Conservation (phyloP, 768 basidiomycete species). For the Lactarius vividus region DNA sequence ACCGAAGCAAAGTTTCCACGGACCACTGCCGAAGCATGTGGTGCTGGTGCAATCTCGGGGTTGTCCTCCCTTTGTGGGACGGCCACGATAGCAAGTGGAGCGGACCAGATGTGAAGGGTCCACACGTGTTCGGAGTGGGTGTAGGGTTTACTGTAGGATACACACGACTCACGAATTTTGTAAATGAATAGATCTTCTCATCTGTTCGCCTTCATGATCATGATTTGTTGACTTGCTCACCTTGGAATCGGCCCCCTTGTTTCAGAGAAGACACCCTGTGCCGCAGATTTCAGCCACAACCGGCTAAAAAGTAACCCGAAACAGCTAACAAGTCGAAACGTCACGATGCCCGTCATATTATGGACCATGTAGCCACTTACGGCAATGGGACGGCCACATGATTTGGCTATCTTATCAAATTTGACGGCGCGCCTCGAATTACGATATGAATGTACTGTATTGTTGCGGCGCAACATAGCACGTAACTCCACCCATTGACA, state of each 20-base stretch:
- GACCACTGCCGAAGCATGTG: neutral
- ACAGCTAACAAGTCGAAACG: neutral
- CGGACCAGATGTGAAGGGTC: neutral
- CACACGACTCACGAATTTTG: neutral
- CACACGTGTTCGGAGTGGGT: neutral
- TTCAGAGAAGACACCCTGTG: neutral
- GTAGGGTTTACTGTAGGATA: neutral
- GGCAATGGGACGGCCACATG: neutral
- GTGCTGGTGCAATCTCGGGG: neutral
- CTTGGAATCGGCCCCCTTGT: neutral
- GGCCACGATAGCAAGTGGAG: neutral
- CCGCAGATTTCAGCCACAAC: neutral
- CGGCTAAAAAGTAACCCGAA: neutral
- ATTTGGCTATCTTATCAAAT: neutral
- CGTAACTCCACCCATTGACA: neutral
- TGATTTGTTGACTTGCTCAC: neutral
- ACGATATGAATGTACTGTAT: neutral
- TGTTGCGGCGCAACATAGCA: neutral
- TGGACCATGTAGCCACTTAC: neutral
- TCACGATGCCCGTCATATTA: neutral
- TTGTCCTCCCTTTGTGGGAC: neutral
- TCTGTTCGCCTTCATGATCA: neutral
- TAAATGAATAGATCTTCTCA: constrained; percentile 1
- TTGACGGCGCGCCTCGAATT: neutral
- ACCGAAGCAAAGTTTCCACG: neutral